Evolutionary conservation across 2,329 filamentous ascomycete genomes (phyloP).

Genomic region (Sordariomycetes sp.): DNA sequence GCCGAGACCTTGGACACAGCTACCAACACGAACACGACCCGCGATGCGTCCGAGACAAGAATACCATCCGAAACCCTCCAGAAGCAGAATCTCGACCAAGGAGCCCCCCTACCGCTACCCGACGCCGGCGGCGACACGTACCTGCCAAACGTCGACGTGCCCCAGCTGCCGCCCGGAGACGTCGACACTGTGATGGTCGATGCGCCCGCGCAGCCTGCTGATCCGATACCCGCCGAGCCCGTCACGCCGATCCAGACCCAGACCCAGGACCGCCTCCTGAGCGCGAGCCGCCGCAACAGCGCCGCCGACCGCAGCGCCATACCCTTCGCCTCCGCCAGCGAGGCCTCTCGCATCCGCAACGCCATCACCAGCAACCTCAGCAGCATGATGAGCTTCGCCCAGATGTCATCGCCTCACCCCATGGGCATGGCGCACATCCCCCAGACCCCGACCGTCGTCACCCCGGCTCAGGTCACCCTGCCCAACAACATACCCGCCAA

Average conservation of each 20-base stretch:
- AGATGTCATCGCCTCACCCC: constrained; percentile 21
- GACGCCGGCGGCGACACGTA: not conserved
- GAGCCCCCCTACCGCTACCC: not conserved
- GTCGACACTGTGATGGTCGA: constrained; percentile 6
- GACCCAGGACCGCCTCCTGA: constrained; percentile 1
- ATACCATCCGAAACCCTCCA: not conserved
- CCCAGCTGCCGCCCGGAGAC: not conserved
- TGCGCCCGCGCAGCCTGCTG: constrained; percentile 5
- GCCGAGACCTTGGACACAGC: not conserved
- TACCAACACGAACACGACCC: not conserved
- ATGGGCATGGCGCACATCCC: constrained; percentile 14
- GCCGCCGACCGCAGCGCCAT: constrained; percentile 11
- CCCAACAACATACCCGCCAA: constrained; percentile 18
- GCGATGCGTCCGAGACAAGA: constrained; percentile 8
- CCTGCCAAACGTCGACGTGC: not conserved
- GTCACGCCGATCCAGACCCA: constrained; percentile 4
- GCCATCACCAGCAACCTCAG: constrained; percentile 25
- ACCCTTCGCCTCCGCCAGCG: constrained; percentile 19
- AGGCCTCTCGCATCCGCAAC: constrained; percentile 16
- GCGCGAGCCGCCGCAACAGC: constrained; percentile 8
- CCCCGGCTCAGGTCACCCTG: constrained; percentile 30
- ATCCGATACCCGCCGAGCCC: constrained; percentile 2
- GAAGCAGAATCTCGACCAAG: not conserved
- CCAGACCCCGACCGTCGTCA: constrained; percentile 24
- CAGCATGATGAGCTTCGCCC: constrained; percentile 31